Evolutionary conservation across 129 eudicot genomes (phyloP).

Genomic region (Chrysanthemum seticuspe): DNA sequence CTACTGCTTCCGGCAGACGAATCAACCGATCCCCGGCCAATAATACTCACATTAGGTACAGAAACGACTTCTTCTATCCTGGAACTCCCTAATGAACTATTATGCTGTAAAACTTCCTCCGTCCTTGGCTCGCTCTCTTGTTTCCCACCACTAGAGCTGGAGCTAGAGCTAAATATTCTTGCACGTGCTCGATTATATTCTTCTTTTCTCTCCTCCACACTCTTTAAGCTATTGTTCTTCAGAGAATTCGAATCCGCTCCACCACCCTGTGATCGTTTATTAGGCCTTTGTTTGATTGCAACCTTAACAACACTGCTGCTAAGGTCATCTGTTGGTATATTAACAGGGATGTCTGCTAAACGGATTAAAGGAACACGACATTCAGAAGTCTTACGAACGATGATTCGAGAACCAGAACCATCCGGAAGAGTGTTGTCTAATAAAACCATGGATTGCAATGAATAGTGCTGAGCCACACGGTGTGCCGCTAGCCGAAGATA

Average conservation of each 20-base stretch:
- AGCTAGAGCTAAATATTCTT: constrained; percentile 82
- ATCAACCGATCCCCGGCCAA: constrained; percentile 54
- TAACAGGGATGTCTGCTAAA: constrained; percentile 90
- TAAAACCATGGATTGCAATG: constrained; percentile 92
- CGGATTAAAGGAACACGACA: constrained; percentile 70
- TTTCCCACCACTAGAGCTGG: constrained; percentile 44
- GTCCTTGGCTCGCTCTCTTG: constrained; percentile 50
- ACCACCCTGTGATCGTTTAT: constrained; percentile 48
- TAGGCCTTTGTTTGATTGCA: constrained; percentile 96
- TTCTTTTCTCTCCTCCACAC: constrained; percentile 98
- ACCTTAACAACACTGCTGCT: constrained; percentile 57
- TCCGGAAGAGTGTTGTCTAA: constrained; percentile 77
- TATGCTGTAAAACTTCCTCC: constrained; percentile 58
- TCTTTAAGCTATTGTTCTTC: constrained; percentile 67
- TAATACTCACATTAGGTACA: constrained; percentile 43
- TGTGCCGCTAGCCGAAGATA: constrained; percentile 97
- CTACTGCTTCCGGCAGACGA: constrained; percentile 74
- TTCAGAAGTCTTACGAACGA: constrained; percentile 79
- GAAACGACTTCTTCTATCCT: constrained; percentile 51
- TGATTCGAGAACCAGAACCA: constrained; percentile 87
- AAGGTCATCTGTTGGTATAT: constrained; percentile 63
- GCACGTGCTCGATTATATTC: constrained; percentile 97
- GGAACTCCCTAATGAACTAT: constrained; percentile 41
- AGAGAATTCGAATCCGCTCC: constrained; percentile 45
- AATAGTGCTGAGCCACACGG: constrained; percentile 98